Evolutionary conservation across 768 basidiomycete species (phyloP).

Genomic region (Crepidotus variabilis): DNA sequence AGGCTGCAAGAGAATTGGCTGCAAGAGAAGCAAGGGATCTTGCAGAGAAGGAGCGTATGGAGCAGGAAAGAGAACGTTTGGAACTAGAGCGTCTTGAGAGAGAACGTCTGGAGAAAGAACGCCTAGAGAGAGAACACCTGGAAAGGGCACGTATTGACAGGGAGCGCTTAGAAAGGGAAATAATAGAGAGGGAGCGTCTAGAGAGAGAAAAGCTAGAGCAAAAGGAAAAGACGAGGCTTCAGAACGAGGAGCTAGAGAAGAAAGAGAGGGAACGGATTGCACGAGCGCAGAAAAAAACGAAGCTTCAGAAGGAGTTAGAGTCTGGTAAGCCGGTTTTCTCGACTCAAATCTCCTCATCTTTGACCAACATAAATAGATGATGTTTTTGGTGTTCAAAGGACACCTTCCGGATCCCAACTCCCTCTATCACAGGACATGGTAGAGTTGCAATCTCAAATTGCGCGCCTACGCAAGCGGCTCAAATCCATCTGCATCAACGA

Average conservation of each 20-base stretch:
- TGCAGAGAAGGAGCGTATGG: constrained; percentile 14
- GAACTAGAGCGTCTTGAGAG: constrained; percentile 7
- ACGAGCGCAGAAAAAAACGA: not conserved
- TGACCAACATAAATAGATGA: constrained; percentile 33
- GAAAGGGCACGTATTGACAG: not conserved
- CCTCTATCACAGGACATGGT: constrained; percentile 35
- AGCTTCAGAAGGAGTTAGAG: not conserved
- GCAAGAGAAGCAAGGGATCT: constrained; percentile 12
- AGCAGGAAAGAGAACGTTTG: not conserved
- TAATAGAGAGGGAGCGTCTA: no score
- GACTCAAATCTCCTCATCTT: not conserved
- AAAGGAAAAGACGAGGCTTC: constrained; percentile 1
- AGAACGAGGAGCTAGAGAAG: constrained; percentile 1
- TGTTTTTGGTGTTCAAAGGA: constrained; percentile 48
- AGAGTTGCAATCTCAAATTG: constrained; percentile 47
- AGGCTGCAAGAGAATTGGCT: not conserved
- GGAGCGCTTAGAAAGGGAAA: no score
- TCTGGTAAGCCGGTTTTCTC: constrained; percentile 9
- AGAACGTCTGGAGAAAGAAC: constrained; percentile 14
- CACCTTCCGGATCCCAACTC: constrained; percentile 25
- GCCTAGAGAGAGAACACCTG: constrained; percentile 1
- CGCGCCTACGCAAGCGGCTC: constrained; percentile 54
- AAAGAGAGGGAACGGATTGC: not conserved
- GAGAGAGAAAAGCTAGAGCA: no score
- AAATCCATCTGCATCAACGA: constrained; percentile 59